Base-by-base conservation (phyloP, 352 stramenopile genomes). In the Pythium guiyangense region DNA sequence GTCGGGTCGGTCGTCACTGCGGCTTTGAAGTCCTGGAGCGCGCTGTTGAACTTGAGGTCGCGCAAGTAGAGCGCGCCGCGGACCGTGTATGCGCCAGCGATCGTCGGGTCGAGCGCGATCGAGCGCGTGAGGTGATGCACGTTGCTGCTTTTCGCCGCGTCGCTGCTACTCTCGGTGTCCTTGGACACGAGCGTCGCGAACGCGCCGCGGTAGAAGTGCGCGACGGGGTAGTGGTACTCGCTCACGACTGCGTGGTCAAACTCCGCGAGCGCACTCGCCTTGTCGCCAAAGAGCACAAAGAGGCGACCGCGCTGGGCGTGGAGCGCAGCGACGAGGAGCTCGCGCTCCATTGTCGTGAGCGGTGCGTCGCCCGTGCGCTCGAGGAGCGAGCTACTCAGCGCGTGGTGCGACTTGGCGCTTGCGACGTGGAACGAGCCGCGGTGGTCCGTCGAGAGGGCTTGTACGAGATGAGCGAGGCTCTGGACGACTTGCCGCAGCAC, bases 1-100 rank as follows among this genome's bases (percentile, higher is more conserved):
- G 82, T 92, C 25, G 82, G 82, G 44, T 92, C 79, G 0, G 81
- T 83, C 17, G 77, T 59, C 4, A 89, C 82, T 6, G 82, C 79
- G 6, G 79, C 82, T 58, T 92, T 90, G 57, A 90, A 92, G 52
- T 92, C 79, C 50, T 92, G 79, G 29, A 92, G 60, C 27, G 82
- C 82, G 22, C 71, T 90, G 51, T 79, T 87, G 61, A 89, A 92
- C 43, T 83, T 72, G 35, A 89, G 69, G 22, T 86, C 76, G n/a
- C 71, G 71, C n/a, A 88, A 53, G 45, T 86, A 75, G 26, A 92
- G 45, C 27, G 79, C 82, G 9, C 82, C 82, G 44, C 82, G 82
- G 6, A 90, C 82, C 0, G 77, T 87, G 57, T 87, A 90, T 0
- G 77, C 82, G 10, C 82, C 82, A 17, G 75, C 78, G 61, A 92